A percentile compares a stretch with the other conserved stretches of the same genome.
These are phyloP conservation scores for Somion occarium DNA, from an alignment of 1,284 basidiomycete species.

Conservation along the genomic window DNA sequence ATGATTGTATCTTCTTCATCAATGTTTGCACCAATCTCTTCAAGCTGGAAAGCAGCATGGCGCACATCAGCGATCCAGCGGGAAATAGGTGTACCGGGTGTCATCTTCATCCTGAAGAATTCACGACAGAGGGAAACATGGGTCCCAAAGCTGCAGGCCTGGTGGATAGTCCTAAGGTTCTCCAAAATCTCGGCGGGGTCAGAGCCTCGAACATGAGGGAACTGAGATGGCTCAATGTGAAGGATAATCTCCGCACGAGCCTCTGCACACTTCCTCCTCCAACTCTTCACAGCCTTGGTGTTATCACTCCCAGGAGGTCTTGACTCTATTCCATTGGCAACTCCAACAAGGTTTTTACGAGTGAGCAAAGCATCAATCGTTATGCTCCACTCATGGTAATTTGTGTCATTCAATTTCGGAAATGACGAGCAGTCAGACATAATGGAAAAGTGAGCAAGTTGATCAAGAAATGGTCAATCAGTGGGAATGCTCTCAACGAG, in stretches of 20 bases:
- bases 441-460: no score
- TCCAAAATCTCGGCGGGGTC: slow-evolving; percentile 28
- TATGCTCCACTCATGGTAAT: slow-evolving; percentile 29
- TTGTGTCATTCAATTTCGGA: slow-evolving; percentile 21
- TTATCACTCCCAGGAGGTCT: slow-evolving; percentile 10
- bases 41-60: slow-evolving; percentile 19
- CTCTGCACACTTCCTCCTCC: slow-evolving; percentile 21
- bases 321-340: slow-evolving; percentile 2
- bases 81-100: slow-evolving; percentile 22
- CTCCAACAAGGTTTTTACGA: slow-evolving; percentile 19
- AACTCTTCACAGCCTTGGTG: slow-evolving; percentile 10
- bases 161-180: slow-evolving; percentile 25
- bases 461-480: no score
- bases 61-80: slow-evolving; percentile 28
- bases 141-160: slow-evolving; percentile 26
- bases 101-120: slow-evolving; percentile 25
- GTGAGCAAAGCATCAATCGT: slow-evolving; percentile 28
- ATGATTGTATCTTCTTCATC: slow-evolving; percentile 27
- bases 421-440: no score
- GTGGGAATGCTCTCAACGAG: no score
- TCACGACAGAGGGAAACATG: slow-evolving; percentile 19
- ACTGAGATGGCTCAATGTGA: slow-evolving; percentile 26
- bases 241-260: slow-evolving; percentile 28
- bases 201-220: slow-evolving; percentile 23
- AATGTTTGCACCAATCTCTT: slow-evolving; percentile 18